Evolutionary conservation across 345 rosid genomes (phyloP), one percentile per base, ranked within the genome.

Genomic region (Conringia planisiliqua): DNA sequence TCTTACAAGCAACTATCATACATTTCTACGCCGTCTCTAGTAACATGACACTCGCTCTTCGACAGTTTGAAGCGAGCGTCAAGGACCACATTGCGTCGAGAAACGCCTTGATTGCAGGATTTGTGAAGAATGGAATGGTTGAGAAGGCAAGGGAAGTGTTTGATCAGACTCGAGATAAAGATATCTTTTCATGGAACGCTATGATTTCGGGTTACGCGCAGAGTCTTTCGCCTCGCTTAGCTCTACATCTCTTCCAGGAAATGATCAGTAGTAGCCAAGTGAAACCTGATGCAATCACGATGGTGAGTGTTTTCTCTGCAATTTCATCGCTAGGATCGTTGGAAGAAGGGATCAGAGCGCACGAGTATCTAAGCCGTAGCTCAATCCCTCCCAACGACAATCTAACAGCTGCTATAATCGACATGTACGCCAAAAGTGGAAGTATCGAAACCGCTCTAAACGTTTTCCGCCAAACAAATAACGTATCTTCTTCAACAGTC

Each of bases 361-460:
- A 85, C 42, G 75, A 83, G 52, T 89, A 78, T 70, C 79, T 89
- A 7, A 61, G 16, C 46, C 48, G 46, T 2, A 86, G 83, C 60
- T 66, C 80, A 71, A 85, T 89, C 36, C 72, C 84, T 51, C 80
- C 78, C 16, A 89, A 75, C 35, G 88, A 85, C 76, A 93, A 88
- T 75, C 80, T 93, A 68, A 83, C 86, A 56, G 93, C 98, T 58
- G 84, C 97, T 43, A 75, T 93, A 29, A 86, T 93, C 13, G 93
- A 93, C 82, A 93, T 93, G 98, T 93, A 93, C 36, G 89, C 93
- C 24, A 93, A 93, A 87, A 90, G 96, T n/a, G 89, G 98, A 27
- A 89, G 92, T 82, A 85, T 89, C 43, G 75, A 77, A 56, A 63
- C 82, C 51, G 97, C 93, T 44, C 67, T 89, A 51, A 81, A 82